Base-by-base conservation (phyloP, 1,284 basidiomycete genomes). In the Puccinia horiana region DNA sequence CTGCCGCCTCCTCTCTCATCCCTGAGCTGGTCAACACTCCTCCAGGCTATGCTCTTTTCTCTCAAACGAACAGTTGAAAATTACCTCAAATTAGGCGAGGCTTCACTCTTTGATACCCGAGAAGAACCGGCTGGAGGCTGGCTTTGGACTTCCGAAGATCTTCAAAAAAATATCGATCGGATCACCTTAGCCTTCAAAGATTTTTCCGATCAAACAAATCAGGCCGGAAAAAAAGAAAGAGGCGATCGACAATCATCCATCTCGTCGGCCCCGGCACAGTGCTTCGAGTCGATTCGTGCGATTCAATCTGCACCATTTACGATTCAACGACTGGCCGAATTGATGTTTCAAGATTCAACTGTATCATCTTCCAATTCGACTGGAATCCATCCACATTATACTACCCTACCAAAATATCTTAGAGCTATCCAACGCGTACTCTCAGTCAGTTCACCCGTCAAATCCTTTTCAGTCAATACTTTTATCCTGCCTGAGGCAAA, bases 351-450 rank as follows among this genome's bases (percentile, higher is more conserved):
- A 26, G 26, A 56, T 18, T 40, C 77, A 11, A 58, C 42, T 16
- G 12, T 40, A n/a, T 67, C 63, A 49, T 26, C 37, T 18, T 16
- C 61, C 61, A 61, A 61, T 40, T 49, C 69, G 29, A 47, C 44
- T 2, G 69, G 69, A 26, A 72, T 80, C 29, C 79, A 81, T 74
- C 69, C 69, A 26, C 79, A 81, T 52, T 81, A 81, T 40, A 58
- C 69, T 8, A 73, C 79, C 23, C 56, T 81, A 35, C 79, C 79
- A 23, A 81, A 81, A 65, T 81, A 74, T 65, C 47, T 81, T 18
- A 20, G 79, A 29, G 79, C 79, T 4, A 61, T 81, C 23, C 79
- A 81, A 65, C 67, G 56, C 44, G 79, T 81, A 2, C 29, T 81
- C 12, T 73, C 79, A 9, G 58, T 81, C 20, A 73, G 65, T 26